Conservation (phyloP, 2,329 filamentous ascomycete species). For the Byssochlamys sp. region DNA sequence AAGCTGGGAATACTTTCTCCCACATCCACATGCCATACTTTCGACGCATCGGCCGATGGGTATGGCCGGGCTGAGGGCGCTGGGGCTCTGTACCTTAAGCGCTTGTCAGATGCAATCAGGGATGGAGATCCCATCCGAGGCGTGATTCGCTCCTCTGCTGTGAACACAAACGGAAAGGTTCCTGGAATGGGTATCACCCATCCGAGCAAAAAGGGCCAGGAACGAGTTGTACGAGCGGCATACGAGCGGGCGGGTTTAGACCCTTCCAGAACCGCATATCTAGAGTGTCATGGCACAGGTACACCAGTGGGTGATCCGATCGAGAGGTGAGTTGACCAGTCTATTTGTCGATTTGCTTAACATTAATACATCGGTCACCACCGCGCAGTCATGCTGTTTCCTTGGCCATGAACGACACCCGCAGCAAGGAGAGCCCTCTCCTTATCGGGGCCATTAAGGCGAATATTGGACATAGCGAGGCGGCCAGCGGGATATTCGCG, state of each 20-base stretch:
- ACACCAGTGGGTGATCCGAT: constrained; percentile 14
- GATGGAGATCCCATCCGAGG: constrained; percentile 12
- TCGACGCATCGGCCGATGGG: constrained; percentile 25
- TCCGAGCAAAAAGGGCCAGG: constrained; percentile 16
- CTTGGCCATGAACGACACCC: neutral
- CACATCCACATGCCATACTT: constrained; percentile 24
- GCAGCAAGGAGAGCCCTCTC: constrained; percentile 1
- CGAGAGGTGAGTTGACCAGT: too few species aligned
- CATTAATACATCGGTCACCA: too few species aligned
- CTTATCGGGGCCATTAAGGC: constrained; percentile 24
- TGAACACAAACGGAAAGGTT: constrained; percentile 10
- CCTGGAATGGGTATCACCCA: constrained; percentile 14
- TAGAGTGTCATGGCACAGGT: constrained; percentile 17
- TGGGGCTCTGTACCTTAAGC: constrained; percentile 24
- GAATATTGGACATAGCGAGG: constrained; percentile 39
- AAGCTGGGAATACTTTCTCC: constrained; percentile 27
- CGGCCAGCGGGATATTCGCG: constrained; percentile 33
- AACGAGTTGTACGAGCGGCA: constrained; percentile 34
- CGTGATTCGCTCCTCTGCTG: constrained; percentile 8
- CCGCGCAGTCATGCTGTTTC: neutral
- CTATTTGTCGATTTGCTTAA: too few species aligned
- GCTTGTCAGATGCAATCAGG: constrained; percentile 17
- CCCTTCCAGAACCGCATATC: constrained; percentile 6
- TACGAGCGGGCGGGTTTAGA: constrained; percentile 34
- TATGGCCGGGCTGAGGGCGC: constrained; percentile 28